Evolutionary conservation across 1,284 basidiomycete species (phyloP).

Genomic region (Heliocybe sulcata): DNA sequence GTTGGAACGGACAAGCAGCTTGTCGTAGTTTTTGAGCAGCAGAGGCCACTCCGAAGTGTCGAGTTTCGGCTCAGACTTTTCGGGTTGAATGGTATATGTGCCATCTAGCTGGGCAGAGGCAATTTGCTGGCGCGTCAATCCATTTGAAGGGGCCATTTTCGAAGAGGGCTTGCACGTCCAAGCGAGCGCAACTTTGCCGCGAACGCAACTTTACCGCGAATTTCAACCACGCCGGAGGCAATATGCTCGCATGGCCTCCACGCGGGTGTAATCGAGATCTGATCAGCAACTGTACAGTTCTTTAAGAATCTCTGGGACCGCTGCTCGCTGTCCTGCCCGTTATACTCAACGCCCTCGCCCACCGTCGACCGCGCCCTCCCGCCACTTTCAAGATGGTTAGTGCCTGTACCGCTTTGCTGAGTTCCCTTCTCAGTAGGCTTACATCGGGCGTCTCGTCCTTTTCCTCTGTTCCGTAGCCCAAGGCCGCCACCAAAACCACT

Average conservation of each 20-base stretch:
- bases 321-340: not conserved
- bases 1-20: conserved; percentile 86
- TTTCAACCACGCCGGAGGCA: conserved; percentile 1
- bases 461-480: conserved; percentile 43
- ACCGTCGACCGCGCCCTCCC: conserved; percentile 4
- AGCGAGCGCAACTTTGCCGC: not conserved
- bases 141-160: conserved; percentile 37
- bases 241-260: conserved; percentile 1
- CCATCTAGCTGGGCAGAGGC: conserved; percentile 66
- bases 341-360: conserved; percentile 19
- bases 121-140: conserved; percentile 57
- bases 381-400: conserved; percentile 56
- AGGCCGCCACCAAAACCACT: conserved; percentile 59
- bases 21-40: conserved; percentile 98
- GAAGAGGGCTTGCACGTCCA: not conserved
- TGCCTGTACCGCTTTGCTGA: conserved; percentile 78
- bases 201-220: not conserved
- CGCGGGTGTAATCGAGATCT: conserved; percentile 3
- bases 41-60: conserved; percentile 98
- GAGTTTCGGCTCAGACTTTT: conserved; percentile 65
- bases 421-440: conserved; percentile 88
- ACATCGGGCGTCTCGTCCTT: conserved; percentile 34
- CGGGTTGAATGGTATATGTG: conserved; percentile 82
- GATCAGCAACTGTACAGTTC: conserved; percentile 22
- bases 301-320: not conserved